Evolutionary conservation across 306 rosid genomes (phyloP).

Genomic region (Neltuma alba): DNA sequence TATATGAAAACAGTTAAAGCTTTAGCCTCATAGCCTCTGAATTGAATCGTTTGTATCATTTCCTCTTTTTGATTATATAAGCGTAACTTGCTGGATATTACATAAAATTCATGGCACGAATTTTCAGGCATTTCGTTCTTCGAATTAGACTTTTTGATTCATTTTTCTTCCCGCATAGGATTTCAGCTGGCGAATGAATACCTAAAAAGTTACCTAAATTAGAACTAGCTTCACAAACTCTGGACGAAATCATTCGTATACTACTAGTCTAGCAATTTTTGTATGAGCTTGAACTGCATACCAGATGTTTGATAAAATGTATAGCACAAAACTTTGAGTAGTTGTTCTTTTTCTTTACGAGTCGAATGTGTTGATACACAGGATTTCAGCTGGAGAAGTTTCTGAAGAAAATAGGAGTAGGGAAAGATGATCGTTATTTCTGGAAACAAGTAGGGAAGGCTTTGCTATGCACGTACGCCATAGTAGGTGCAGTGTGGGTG

Average conservation of each 20-base stretch:
- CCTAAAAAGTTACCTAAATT: not conserved
- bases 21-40: not conserved
- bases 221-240: not conserved
- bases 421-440: conserved; percentile 64
- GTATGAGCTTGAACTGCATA: not conserved
- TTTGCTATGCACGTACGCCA: conserved; percentile 60
- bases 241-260: not conserved
- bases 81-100: not conserved
- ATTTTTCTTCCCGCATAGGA: conserved; percentile 46
- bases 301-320: conserved; percentile 42
- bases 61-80: not conserved
- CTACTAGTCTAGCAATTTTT: not conserved
- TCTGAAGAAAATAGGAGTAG: conserved; percentile 66
- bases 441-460: conserved; percentile 76
- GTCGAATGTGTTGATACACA: not conserved
- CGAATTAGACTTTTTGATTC: not conserved
- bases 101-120: too few relatives aligned
- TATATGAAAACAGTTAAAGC: not conserved
- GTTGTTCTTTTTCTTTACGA: too few relatives aligned
- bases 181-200: conserved; percentile 32
- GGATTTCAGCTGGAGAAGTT: conserved; percentile 58
- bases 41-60: not conserved
- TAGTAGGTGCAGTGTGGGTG: conserved; percentile 70
- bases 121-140: conserved; percentile 22
- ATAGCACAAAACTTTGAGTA: not conserved